phyloP scores from a whole-genome alignment of 2,329 filamentous ascomycete genomes.

The Sclerotinia borealis region DNA sequence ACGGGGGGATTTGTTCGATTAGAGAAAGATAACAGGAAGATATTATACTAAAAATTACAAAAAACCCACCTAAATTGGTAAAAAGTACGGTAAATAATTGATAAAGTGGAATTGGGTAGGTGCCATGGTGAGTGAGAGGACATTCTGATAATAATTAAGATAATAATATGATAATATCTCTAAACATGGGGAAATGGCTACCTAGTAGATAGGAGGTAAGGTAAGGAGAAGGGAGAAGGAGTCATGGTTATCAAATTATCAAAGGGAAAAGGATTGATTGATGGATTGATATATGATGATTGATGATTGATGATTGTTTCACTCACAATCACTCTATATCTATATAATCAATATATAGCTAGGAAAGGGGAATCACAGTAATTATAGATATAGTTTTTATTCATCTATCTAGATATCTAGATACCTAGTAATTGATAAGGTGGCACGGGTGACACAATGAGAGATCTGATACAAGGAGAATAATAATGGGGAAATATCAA shows the following conservation, averaged over 20 bases:
- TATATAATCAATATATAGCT: too few relatives aligned
- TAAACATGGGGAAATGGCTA: background rate
- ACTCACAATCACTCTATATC: too few relatives aligned
- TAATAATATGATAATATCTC: background rate
- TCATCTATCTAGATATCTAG: too few relatives aligned
- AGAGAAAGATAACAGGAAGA: background rate
- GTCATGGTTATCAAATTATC: too few relatives aligned
- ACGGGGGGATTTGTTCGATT: background rate
- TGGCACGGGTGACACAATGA: background rate
- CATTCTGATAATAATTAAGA: too few relatives aligned
- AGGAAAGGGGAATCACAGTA: too few relatives aligned
- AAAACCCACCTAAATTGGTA: background rate
- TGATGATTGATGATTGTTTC: too few relatives aligned
- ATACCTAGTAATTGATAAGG: background rate
- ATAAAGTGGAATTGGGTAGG: background rate
- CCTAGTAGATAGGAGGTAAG: background rate
- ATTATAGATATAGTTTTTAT: too few relatives aligned
- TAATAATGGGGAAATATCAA: background rate
- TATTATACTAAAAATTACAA: too few relatives aligned
- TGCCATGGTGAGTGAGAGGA: background rate
- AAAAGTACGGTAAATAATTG: too few relatives aligned
- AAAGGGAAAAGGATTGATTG: too few relatives aligned
- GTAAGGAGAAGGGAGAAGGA: background rate
- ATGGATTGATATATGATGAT: too few relatives aligned
- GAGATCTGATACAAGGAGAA: background rate